Evolutionary conservation across 2,329 filamentous ascomycete genomes (phyloP).

Genomic region (Lasiodiplodia sp.): DNA sequence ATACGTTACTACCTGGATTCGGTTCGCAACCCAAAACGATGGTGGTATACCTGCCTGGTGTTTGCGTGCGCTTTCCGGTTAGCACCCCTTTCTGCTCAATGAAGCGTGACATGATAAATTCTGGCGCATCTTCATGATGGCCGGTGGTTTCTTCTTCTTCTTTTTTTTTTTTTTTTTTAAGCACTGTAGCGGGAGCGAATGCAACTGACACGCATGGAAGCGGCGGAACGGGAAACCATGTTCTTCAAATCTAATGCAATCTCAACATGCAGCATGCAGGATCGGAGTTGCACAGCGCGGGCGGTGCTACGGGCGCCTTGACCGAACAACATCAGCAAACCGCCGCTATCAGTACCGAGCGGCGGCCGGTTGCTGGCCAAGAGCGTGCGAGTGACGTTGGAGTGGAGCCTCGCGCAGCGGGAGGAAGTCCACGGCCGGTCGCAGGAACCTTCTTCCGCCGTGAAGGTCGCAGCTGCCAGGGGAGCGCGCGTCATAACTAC

Average conservation of each 20-base stretch:
- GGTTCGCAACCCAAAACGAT: too few relatives aligned
- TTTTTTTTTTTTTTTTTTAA: too few relatives aligned
- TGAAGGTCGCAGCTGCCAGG: slow-evolving; percentile 1
- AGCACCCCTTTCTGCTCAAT: too few relatives aligned
- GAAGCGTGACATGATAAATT: too few relatives aligned
- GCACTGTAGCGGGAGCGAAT: too few relatives aligned
- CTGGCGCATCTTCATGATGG: too few relatives aligned
- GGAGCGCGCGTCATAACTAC: slow-evolving; percentile 22
- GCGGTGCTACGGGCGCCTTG: not conserved
- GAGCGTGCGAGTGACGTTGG: slow-evolving; percentile 2
- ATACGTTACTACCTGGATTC: too few relatives aligned
- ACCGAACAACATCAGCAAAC: not conserved
- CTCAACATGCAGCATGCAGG: not conserved
- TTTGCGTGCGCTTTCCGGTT: too few relatives aligned
- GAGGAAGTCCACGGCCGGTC: slow-evolving; percentile 9
- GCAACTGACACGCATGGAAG: too few relatives aligned
- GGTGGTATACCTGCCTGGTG: too few relatives aligned
- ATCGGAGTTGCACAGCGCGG: slow-evolving; percentile 2
- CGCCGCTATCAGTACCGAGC: not conserved
- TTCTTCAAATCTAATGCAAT: not conserved
- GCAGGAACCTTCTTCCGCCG: slow-evolving; percentile 25
- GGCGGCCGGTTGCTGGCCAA: not conserved
- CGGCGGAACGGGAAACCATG: not conserved
- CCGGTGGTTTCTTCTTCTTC: too few relatives aligned
- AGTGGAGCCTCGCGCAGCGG: slow-evolving; percentile 5